Evolutionary conservation across 257 asterid species (phyloP), one percentile per base, ranked within the genome.

Genomic region (Vinca minor): DNA sequence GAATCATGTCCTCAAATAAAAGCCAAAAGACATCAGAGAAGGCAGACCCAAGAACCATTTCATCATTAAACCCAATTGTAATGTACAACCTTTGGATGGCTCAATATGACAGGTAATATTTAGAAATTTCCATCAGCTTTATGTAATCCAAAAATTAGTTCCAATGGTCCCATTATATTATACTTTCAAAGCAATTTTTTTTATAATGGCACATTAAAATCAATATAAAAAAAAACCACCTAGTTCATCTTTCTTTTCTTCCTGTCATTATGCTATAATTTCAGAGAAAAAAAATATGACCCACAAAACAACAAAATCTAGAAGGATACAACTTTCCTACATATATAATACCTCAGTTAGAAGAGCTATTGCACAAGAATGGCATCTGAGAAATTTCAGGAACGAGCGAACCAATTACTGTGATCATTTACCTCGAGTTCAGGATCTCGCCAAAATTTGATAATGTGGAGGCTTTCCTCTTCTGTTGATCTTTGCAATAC

Each of bases 391-490:
- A 58, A 66, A 80, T 26, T 42, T 21, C 55, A 52, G 71, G 77
- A 62, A 78, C 70, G 36, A 73, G 41, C 13, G 83, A 70, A 38
- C 70, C 78, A 28, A 48, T 17, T 12, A 54, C 53, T 8, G 45
- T n/a, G n/a, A 44, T 68, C 75, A 25, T 64, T 72, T 13, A 76
- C 88, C 72, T 87, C 96, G 72, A 67, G 26, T 65, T 85, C 76
- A 10, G 61, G 68, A 71, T 89, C 95, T 59, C 96, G 81, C 97
- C 97, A 93, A 75, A 93, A 85, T 63, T 93, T 93, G 64, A 93
- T 79, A 23, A 93, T 67, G 35, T 82, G 91, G 62, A 93, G 94
- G 76, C 89, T 89, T 81, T 93, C 99, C 76, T 93, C 99, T 62
- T 89, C 95, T 5, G 97, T 93, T 17, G 96, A 89, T 70, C 99